phyloP scores from a whole-genome alignment of 73 alveolate genomes.

The Effrenium voratum region DNA sequence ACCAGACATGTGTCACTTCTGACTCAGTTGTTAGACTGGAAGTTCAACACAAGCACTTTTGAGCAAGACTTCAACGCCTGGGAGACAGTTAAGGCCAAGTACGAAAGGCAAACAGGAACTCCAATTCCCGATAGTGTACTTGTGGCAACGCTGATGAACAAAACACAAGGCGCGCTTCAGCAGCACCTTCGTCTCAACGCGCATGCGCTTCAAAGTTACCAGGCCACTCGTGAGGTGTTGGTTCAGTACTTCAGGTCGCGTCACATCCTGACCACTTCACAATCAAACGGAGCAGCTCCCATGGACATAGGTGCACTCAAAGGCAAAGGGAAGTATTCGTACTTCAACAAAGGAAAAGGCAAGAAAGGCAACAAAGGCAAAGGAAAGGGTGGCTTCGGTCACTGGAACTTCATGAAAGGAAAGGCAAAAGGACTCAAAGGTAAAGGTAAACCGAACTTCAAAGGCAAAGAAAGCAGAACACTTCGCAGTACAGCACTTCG shows the following conservation, averaged over 20 bases:
- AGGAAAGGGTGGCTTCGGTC: too few relatives aligned
- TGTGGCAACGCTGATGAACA: slow-evolving; percentile 15
- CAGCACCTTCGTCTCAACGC: too few relatives aligned
- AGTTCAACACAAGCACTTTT: background rate
- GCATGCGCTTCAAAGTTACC: too few relatives aligned
- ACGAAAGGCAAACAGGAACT: too few relatives aligned
- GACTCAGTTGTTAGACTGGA: background rate
- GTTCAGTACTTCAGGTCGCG: slow-evolving; percentile 32
- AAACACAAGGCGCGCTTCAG: too few relatives aligned
- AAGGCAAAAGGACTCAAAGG: background rate
- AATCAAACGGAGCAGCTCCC: background rate
- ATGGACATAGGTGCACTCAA: slow-evolving; percentile 38
- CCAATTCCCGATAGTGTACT: slow-evolving; percentile 42
- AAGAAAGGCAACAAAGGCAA: too few relatives aligned
- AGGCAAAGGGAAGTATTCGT: slow-evolving; percentile 28
- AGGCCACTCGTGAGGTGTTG: too few relatives aligned
- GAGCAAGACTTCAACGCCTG: too few relatives aligned
- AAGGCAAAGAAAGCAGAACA: background rate
- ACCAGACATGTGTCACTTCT: background rate
- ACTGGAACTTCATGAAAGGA: slow-evolving; percentile 28
- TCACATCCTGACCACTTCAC: background rate
- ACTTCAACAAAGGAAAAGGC: background rate
- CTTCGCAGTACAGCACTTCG: background rate
- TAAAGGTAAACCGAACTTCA: too few relatives aligned
- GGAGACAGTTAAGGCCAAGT: too few relatives aligned